phyloP scores from a whole-genome alignment of 73 alveolate species.

The Paramecium octaurelia region DNA sequence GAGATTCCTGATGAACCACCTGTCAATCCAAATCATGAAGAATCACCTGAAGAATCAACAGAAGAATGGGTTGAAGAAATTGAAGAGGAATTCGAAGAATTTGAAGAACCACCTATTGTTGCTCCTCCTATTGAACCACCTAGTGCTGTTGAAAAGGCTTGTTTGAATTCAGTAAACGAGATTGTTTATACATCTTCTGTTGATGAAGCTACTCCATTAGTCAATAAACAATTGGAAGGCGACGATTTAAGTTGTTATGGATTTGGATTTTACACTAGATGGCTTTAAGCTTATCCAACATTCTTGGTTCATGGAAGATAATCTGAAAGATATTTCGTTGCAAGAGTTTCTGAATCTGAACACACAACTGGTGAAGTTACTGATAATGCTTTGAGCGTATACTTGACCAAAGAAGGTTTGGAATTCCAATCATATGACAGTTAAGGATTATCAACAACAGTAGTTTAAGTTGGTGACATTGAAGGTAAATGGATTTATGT shows the following conservation, averaged over 20 bases:
- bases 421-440: background rate
- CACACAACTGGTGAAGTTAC: background rate
- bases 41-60: background rate
- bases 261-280: slow-evolving; percentile 31
- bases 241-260: slow-evolving; percentile 13
- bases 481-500: slow-evolving; percentile 25
- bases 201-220: slow-evolving; percentile 1
- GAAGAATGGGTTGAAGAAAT: background rate
- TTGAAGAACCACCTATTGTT: slow-evolving; percentile 21
- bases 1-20: slow-evolving; percentile 13
- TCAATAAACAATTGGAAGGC: background rate
- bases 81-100: slow-evolving; percentile 12
- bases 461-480: background rate
- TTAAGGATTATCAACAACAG: background rate
- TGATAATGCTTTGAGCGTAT: background rate
- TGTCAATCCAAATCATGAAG: background rate
- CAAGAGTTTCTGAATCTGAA: background rate
- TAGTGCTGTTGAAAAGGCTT: background rate
- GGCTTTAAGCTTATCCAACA: slow-evolving; percentile 21
- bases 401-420: background rate
- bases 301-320: slow-evolving; percentile 27
- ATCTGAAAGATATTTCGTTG: slow-evolving; percentile 14
- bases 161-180: background rate
- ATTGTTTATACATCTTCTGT: background rate
- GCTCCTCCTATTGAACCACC: background rate